phyloP scores from a whole-genome alignment of 192 early-diverging fungal species.

The Chytriomyces sp. region DNA sequence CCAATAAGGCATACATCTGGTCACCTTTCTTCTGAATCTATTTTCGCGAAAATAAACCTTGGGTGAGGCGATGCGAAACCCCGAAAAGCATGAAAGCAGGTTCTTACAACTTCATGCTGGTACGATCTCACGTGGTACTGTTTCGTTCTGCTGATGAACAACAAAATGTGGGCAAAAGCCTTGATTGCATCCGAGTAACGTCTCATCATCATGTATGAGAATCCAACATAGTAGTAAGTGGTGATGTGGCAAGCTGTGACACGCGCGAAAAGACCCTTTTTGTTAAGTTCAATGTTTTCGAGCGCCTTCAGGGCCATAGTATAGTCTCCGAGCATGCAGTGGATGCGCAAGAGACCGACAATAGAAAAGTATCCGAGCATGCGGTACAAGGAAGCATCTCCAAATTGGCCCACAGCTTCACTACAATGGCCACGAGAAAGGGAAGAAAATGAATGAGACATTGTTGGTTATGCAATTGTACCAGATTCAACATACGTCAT shows the following conservation, averaged over 20 bases:
- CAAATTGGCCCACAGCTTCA: slow-evolving; percentile 89
- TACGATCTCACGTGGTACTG: slow-evolving; percentile 93
- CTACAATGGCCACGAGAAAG: slow-evolving; percentile 29
- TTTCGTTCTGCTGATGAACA: slow-evolving; percentile 88
- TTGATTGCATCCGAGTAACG: slow-evolving; percentile 95
- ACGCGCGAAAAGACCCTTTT: slow-evolving; percentile 90
- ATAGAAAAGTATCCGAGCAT: slow-evolving; percentile 97
- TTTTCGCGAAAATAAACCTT: slow-evolving; percentile 16
- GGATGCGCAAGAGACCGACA: slow-evolving; percentile 89
- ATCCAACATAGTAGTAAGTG: slow-evolving; percentile 96
- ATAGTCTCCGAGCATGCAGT: slow-evolving; percentile 95
- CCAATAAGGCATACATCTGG: slow-evolving; percentile 93
- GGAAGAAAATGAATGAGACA: neutral
- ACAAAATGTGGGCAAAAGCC: slow-evolving; percentile 87
- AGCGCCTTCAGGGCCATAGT: slow-evolving; percentile 93
- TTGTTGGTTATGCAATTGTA: neutral
- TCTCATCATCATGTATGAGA: slow-evolving; percentile 98
- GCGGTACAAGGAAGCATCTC: slow-evolving; percentile 86
- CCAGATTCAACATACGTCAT: slow-evolving; percentile 56
- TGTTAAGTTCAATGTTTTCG: slow-evolving; percentile 93
- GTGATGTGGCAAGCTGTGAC: slow-evolving; percentile 98
- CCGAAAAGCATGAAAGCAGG: neutral
- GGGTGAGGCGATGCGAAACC: slow-evolving; percentile 3
- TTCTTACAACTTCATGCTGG: slow-evolving; percentile 81
- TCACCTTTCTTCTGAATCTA: slow-evolving; percentile 88